Conservation (phyloP, 768 basidiomycete species). For the Glaciozyma martinii region DNA sequence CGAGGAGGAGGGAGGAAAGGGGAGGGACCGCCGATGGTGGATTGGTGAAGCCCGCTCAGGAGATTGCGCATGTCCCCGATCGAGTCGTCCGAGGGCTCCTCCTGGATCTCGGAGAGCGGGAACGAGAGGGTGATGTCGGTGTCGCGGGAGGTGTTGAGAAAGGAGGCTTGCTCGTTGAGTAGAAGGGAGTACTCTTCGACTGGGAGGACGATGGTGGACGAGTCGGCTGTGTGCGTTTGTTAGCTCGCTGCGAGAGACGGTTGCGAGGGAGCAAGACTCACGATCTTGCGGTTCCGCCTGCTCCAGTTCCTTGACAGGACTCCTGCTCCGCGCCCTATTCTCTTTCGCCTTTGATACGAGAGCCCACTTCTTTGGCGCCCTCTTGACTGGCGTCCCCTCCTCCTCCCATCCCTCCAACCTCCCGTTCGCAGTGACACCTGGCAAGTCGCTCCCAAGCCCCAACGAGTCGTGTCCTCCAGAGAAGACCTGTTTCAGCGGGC, state of each 20-base stretch:
- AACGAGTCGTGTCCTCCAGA: neutral
- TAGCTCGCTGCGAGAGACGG: neutral
- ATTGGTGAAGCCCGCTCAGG: neutral
- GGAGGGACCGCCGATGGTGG: neutral
- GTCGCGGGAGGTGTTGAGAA: neutral
- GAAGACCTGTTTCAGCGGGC: neutral
- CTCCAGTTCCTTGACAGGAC: neutral
- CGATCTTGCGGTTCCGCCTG: neutral
- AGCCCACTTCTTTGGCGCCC: neutral
- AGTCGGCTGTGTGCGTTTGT: neutral
- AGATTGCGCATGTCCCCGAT: neutral
- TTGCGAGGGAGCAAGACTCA: neutral
- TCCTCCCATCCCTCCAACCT: neutral
- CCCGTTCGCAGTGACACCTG: neutral
- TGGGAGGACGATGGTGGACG: neutral
- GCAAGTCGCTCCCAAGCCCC: neutral
- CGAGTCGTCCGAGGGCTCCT: neutral
- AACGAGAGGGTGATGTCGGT: neutral
- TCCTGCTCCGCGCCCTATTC: neutral
- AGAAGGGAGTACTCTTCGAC: neutral
- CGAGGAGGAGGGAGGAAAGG: neutral
- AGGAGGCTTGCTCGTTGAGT: neutral
- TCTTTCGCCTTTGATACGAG: neutral
- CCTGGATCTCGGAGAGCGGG: neutral
- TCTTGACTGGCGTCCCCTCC: neutral